Evolutionary conservation across 2,329 filamentous ascomycete genomes (phyloP).

Genomic region (Diaporthe sp.): DNA sequence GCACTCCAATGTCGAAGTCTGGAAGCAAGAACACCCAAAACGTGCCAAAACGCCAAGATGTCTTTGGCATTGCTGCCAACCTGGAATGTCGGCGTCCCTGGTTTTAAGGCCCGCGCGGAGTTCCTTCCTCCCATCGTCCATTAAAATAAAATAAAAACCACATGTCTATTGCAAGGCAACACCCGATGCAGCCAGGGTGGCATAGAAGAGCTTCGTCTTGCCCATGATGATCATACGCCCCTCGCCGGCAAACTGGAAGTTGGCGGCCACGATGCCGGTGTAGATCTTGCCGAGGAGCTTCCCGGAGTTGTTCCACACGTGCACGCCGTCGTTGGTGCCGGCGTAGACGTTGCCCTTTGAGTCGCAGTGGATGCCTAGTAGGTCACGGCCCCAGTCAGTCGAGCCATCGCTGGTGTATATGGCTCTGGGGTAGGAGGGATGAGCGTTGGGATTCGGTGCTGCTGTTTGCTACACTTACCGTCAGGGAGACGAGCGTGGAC

Average conservation of each 20-base stretch:
- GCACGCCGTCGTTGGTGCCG: conserved; percentile 64
- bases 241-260: conserved; percentile 60
- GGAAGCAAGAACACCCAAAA: too few species aligned
- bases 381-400: conserved; percentile 54
- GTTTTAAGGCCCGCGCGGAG: too few species aligned
- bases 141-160: accelerated
- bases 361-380: conserved; percentile 66
- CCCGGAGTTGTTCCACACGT: conserved; percentile 62
- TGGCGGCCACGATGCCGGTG: conserved; percentile 59
- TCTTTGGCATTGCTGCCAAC: too few species aligned
- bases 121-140: too few species aligned
- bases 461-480: conserved; percentile 61
- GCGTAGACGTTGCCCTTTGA: conserved; percentile 66
- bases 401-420: too few species aligned
- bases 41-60: too few species aligned
- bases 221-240: conserved; percentile 55
- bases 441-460: background rate
- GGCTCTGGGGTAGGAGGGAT: too few species aligned
- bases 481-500: conserved; percentile 69
- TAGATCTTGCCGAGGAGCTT: conserved; percentile 70
- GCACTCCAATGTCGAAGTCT: too few species aligned
- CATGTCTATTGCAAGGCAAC: background rate
- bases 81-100: too few species aligned
- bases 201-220: conserved; percentile 54
- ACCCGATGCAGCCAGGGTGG: conserved; percentile 45